Evolutionary conservation across 352 stramenopile species (phyloP), one percentile per base, ranked within the genome.

Genomic region (Pythium biforme): DNA sequence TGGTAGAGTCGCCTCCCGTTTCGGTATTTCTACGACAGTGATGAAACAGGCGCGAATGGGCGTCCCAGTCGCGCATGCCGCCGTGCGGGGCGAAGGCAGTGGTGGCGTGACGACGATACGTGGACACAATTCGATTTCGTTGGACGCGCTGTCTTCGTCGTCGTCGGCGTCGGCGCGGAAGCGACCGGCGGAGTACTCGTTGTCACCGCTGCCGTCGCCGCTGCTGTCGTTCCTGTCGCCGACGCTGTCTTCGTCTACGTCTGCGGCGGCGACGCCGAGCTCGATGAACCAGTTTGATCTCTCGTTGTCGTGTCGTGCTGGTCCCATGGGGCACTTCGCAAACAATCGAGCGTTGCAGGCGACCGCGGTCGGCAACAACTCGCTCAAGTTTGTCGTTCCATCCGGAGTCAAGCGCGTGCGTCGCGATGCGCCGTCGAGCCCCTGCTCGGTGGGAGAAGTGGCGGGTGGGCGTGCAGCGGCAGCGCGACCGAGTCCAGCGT

Each of bases 151-250:
- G n/a, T n/a, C n/a, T n/a, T n/a, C 37, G 12, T 19, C 37, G 37
- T 43, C 34, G 34, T 9, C 34, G 34, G 7, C 37, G 2, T 19
- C 53, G 51, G 51, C 64, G 15, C 51, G 58, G 15, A 71, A 71
- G 58, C 57, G 64, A 19, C 45, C 64, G 6, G 12, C 62, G 19
- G 64, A 71, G 14, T 43, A 43, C 22, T 8, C 57, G 29, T n/a
- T 71, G 25, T 71, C 64, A 20, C 64, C 64, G 23, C 39, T 71
- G 34, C 57, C 52, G 17, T 71, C 64, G n/a, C 64, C 64, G 22
- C 14, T 71, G 37, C 41, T 71, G 39, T 66, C 65, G 20, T 67
- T 64, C 49, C 20, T 70, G 0, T 62, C 64, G 3, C 62, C 50
- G 33, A 20, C 50, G 33, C 14, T 37, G 6, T 31, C 50, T 8